Conservation (phyloP, 768 basidiomycete genomes). For the Hygrocybe coccinea region DNA sequence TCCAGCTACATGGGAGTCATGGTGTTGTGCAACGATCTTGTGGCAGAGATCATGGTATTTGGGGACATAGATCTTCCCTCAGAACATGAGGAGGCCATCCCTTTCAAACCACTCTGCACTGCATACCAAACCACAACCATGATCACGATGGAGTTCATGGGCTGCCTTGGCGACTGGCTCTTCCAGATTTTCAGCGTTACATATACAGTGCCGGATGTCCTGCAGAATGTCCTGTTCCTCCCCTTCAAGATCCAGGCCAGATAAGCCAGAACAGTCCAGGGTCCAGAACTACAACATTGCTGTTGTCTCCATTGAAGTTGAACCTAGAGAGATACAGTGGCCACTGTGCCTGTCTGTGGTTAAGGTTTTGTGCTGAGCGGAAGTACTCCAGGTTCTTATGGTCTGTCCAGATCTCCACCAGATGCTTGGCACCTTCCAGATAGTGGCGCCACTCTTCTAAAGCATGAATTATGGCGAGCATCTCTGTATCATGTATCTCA, state of each 20-base stretch:
- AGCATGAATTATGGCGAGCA: conserved; percentile 42
- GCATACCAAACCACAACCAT: too few relatives aligned
- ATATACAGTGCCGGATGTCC: too few relatives aligned
- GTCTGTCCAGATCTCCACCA: conserved; percentile 31
- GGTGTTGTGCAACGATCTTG: conserved; percentile 14
- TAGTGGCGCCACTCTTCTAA: conserved; percentile 26
- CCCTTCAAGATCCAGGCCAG: background rate
- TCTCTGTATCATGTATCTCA: conserved; percentile 42
- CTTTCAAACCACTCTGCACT: conserved; percentile 1
- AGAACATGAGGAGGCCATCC: conserved; percentile 5
- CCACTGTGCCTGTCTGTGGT: conserved; percentile 42
- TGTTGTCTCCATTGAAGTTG: conserved; percentile 28
- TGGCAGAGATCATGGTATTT: conserved; percentile 10
- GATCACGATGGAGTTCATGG: too few relatives aligned
- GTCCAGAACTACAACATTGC: background rate
- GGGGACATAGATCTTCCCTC: conserved; percentile 21
- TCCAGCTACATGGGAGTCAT: conserved; percentile 26
- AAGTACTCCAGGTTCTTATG: conserved; percentile 45
- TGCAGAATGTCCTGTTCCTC: background rate
- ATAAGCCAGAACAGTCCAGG: background rate
- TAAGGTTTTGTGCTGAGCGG: conserved; percentile 34
- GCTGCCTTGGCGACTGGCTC: too few relatives aligned
- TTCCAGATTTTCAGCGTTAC: too few relatives aligned
- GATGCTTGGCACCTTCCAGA: conserved; percentile 16
- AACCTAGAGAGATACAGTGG: conserved; percentile 30